A percentile compares a stretch with the other conserved stretches of the same genome.
Conservation (phyloP, 2,329 filamentous ascomycete species). For the Claviceps africana region DNA sequence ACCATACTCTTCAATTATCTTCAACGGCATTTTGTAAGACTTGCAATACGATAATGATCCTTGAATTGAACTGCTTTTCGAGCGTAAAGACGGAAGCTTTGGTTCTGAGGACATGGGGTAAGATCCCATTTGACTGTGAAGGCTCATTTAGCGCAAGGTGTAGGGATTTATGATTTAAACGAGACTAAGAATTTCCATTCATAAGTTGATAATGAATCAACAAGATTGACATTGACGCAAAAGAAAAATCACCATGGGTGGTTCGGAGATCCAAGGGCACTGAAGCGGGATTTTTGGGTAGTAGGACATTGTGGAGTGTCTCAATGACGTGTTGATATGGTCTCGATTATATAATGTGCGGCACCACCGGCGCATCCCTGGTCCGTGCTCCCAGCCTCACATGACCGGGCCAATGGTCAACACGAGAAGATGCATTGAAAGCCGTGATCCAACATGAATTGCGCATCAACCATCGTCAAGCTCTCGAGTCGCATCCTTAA, state of each 20-base stretch:
- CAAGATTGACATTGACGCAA: neutral
- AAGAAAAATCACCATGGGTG: neutral
- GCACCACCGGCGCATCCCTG: constrained; percentile 5
- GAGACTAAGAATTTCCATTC: neutral
- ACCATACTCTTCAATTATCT: neutral
- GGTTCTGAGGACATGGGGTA: too few species aligned
- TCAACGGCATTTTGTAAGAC: neutral
- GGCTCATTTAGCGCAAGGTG: neutral
- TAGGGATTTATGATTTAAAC: neutral
- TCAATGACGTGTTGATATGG: neutral
- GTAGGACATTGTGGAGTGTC: neutral
- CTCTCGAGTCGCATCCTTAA: constrained; percentile 1
- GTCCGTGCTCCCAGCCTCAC: constrained; percentile 17
- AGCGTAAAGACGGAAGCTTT: neutral
- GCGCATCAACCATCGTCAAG: constrained; percentile 2
- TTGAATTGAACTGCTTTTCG: neutral
- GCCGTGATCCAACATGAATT: neutral
- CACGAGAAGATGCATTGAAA: neutral
- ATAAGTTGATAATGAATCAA: neutral
- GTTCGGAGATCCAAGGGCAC: neutral
- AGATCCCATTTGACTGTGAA: neutral
- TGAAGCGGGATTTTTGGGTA: neutral
- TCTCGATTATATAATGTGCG: constrained; percentile 2
- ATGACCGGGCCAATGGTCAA: constrained; percentile 15
- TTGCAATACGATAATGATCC: neutral